Evolutionary conservation across 805 yeast species (phyloP), one percentile per base, ranked within the genome.

Genomic region (Sungouiozyma intestinalis): DNA sequence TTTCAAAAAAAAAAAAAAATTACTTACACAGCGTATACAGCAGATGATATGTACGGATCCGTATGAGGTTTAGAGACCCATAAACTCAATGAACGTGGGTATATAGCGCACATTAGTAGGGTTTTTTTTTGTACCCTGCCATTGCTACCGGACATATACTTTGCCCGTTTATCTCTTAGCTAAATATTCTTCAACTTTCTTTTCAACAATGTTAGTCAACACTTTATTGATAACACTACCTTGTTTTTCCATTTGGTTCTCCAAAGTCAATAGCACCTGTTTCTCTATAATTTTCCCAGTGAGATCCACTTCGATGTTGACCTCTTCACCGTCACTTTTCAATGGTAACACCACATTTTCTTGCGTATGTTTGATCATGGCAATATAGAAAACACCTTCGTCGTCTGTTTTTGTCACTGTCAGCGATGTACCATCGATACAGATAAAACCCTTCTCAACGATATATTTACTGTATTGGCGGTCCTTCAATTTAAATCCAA

Each of bases 381-480:
- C 85, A 42, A 92, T 85, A 39, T 85, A 75, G 54, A 92, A 92
- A 15, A 74, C 71, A 4, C 57, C 63, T 4, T 54, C 57, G 51
- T 79, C 77, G 57, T 87, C 79, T 3, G 88, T 97, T 19, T 68
- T 69, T 0, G 90, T 85, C 9, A 92, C 80, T 0, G 99, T 92
- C 49, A 92, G 70, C 17, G 95, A 85, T 1, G 95, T 82, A 31
- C 99, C 99, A 58, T 92, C 98, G 15, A 92, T 65, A 19, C 92
- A 77, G 44, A 92, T 81, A 55, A 90, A 92, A 3, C 99, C 99
- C 65, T 92, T 92, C 57, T 86, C 94, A 9, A 92, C 97, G 46
- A 92, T 81, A 59, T 81, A 92, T 48, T 75, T 75, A 35, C 67
- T 57, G 43, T 76, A 71, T 39, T 75, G 71, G 16, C 58, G 52